These are phyloP conservation scores for Glaciozyma martinii DNA, from an alignment of 768 basidiomycete genomes.

Conservation along the genomic window DNA sequence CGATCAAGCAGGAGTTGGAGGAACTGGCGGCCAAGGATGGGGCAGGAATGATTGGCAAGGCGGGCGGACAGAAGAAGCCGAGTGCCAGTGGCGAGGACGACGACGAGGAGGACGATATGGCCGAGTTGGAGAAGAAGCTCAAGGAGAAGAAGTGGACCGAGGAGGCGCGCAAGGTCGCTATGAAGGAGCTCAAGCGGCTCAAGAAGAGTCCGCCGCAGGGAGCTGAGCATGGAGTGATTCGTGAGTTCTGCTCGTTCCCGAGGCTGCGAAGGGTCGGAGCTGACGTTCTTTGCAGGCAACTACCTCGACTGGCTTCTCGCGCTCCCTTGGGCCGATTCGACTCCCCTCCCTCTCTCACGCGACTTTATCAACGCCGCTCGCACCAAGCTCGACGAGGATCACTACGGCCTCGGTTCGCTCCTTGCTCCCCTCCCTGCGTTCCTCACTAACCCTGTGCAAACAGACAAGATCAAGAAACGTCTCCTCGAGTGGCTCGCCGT, in stretches of 20 bases:
- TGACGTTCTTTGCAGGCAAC: slow-evolving; percentile 26
- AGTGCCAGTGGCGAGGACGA: slow-evolving; percentile 53
- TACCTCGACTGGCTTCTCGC: slow-evolving; percentile 84
- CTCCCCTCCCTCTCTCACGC: slow-evolving; percentile 38
- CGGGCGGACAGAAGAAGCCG: background rate
- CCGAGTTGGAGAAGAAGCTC: slow-evolving; percentile 61
- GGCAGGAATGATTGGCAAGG: background rate
- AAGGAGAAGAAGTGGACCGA: slow-evolving; percentile 56
- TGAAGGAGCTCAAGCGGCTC: slow-evolving; percentile 71
- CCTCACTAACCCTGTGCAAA: background rate
- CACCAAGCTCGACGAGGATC: slow-evolving; percentile 73
- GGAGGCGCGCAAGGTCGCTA: slow-evolving; percentile 73
- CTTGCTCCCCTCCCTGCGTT: background rate
- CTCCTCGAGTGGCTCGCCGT: slow-evolving; percentile 87
- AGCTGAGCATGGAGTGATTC: slow-evolving; percentile 80
- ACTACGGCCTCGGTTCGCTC: slow-evolving; percentile 59
- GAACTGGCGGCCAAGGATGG: slow-evolving; percentile 15
- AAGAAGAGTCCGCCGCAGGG: slow-evolving; percentile 82
- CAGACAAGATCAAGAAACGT: slow-evolving; percentile 79
- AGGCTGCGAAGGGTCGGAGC: slow-evolving; percentile 7
- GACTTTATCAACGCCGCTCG: slow-evolving; percentile 48
- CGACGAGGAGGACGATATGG: slow-evolving; percentile 68
- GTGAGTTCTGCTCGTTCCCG: slow-evolving; percentile 49
- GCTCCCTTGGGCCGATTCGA: slow-evolving; percentile 58
- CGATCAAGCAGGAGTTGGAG: slow-evolving; percentile 30